Evolutionary conservation across 75 land plant species (phyloP).

Genomic region (Selaginella moellendorffii): DNA sequence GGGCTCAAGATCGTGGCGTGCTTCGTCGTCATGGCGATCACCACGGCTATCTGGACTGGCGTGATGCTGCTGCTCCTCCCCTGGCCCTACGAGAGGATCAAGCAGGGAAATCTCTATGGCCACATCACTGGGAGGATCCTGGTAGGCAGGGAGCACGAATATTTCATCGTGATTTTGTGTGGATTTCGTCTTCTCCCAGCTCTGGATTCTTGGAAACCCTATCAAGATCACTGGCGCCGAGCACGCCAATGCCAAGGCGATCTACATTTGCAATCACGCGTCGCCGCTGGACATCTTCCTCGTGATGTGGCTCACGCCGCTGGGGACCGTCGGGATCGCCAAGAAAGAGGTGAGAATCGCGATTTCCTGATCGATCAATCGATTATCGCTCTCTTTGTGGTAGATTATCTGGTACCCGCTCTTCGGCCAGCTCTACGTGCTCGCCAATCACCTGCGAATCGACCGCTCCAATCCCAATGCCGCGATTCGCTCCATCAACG

Average conservation of each 20-base stretch:
- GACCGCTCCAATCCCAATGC: slow-evolving; percentile 36
- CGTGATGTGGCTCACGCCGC: slow-evolving; percentile 40
- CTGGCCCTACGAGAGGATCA: slow-evolving; percentile 31
- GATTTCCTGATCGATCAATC: not conserved
- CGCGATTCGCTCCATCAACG: slow-evolving; percentile 32
- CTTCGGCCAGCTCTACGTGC: slow-evolving; percentile 36
- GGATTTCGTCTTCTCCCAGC: slow-evolving; percentile 14
- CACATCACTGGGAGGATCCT: slow-evolving; percentile 36
- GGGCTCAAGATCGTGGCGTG: slow-evolving; percentile 24
- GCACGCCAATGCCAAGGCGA: slow-evolving; percentile 27
- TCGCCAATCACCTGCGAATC: slow-evolving; percentile 39
- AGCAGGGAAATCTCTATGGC: slow-evolving; percentile 39
- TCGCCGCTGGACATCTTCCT: slow-evolving; percentile 45
- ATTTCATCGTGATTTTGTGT: not conserved
- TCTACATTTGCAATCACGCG: slow-evolving; percentile 45
- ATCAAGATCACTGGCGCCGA: slow-evolving; percentile 35
- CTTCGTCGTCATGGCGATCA: slow-evolving; percentile 30
- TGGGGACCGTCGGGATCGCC: slow-evolving; percentile 41
- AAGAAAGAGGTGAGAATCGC: slow-evolving; percentile 26
- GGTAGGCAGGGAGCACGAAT: slow-evolving; percentile 18
- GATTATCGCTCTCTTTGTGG: not conserved
- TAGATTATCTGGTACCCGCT: slow-evolving; percentile 48
- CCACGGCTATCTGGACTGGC: slow-evolving; percentile 30
- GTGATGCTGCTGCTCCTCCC: slow-evolving; percentile 37
- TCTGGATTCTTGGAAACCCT: slow-evolving; percentile 46